A percentile compares a stretch with the other conserved stretches of the same genome.
phyloP scores from a whole-genome alignment of 2,329 filamentous ascomycete species.

The Cercospora sp. region DNA sequence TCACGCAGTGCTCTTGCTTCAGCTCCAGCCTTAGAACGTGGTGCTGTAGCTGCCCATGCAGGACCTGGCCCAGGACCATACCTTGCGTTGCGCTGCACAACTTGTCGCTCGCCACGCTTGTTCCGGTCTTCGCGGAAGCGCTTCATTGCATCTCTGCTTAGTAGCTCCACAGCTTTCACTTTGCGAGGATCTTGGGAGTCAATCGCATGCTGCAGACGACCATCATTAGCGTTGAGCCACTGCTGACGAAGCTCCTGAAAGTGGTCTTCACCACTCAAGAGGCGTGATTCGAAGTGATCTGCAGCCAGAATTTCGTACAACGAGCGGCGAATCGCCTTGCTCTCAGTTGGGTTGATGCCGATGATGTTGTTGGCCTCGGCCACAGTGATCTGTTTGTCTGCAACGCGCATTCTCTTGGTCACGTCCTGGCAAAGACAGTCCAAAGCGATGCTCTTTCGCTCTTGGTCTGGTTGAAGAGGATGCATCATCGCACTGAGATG shows the following conservation, averaged over 20 bases:
- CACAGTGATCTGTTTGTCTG: constrained; percentile 68
- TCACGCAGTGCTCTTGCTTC: constrained; percentile 17
- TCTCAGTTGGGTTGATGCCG: constrained; percentile 67
- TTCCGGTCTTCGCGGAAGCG: constrained; percentile 67
- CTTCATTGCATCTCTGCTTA: constrained; percentile 78
- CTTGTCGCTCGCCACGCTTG: constrained; percentile 39
- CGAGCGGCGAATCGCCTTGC: constrained; percentile 63
- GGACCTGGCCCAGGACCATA: constrained; percentile 48
- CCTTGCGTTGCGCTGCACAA: constrained; percentile 29
- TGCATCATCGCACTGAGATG: constrained; percentile 64
- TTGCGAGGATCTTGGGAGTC: constrained; percentile 46
- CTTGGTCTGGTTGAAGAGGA: constrained; percentile 57
- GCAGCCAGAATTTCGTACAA: constrained; percentile 67
- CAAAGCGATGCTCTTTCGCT: constrained; percentile 67
- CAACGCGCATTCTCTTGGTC: constrained; percentile 72
- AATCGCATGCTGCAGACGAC: constrained; percentile 27
- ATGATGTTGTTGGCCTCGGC: constrained; percentile 72
- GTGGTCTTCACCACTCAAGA: constrained; percentile 69
- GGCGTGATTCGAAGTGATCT: constrained; percentile 69
- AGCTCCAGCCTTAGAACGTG: constrained; percentile 19
- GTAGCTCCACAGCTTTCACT: constrained; percentile 66
- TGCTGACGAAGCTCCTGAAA: constrained; percentile 69
- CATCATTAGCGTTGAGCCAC: constrained; percentile 55
- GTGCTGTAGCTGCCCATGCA: constrained; percentile 32
- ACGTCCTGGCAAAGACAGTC: constrained; percentile 81